Percentiles rank a stretch among this genome's conserved stretches.
phyloP scores from a whole-genome alignment of 2,329 filamentous ascomycete species.

The Pseudogymnoascus verrucosus region DNA sequence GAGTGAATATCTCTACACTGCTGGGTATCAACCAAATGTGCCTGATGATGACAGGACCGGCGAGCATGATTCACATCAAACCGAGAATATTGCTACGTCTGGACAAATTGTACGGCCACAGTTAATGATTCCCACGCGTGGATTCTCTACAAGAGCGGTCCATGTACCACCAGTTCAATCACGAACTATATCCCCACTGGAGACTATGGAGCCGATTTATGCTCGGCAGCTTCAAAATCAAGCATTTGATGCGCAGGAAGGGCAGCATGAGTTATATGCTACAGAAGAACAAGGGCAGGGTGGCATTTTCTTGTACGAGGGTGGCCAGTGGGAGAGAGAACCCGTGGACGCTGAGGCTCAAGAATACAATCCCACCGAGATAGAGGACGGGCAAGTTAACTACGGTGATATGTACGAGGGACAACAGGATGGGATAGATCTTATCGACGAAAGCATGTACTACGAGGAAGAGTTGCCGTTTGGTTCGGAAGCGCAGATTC shows the following conservation, averaged over 20 bases:
- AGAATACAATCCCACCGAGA: neutral
- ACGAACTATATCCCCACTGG: neutral
- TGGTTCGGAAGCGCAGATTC: neutral
- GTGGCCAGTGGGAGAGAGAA: neutral
- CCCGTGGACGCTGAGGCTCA: neutral
- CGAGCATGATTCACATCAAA: neutral
- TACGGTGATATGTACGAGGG: neutral
- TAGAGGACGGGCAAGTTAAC: neutral
- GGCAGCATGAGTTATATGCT: neutral
- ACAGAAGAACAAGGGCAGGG: neutral
- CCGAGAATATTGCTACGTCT: neutral
- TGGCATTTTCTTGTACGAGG: neutral
- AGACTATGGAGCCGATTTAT: neutral
- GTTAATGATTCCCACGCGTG: neutral
- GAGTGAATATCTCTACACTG: neutral
- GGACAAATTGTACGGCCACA: neutral
- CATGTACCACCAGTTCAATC: neutral
- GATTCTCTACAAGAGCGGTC: neutral
- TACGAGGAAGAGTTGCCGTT: neutral
- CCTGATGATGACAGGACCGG: neutral
- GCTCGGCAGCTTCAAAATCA: neutral
- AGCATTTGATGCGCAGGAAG: neutral
- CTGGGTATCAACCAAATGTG: neutral
- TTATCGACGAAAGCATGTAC: neutral
- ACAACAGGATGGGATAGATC: neutral